Evolutionary conservation across 768 basidiomycete species (phyloP), one percentile per base, ranked within the genome.

Genomic region (Suillus decipiens): DNA sequence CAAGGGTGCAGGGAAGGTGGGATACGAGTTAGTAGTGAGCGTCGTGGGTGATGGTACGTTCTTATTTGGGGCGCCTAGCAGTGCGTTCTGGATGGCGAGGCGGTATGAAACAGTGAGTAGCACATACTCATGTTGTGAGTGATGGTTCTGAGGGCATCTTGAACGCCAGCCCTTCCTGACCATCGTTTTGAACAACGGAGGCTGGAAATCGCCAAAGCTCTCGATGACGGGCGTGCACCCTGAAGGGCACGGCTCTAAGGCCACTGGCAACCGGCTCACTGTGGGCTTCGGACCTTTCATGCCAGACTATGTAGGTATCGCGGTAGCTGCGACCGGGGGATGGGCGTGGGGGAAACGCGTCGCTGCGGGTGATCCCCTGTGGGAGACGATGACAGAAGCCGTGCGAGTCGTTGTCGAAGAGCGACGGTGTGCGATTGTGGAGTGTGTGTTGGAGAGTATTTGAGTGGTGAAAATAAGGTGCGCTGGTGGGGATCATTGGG

Each of bases 1-100:
- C 45, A 71, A 68, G 37, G 66, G 59, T 7, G 65, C 72, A 15
- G 53, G 60, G 12, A 63, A 65, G 4, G 71, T 73, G 9, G 73
- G 69, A 3, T 78, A 81, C 55, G 86, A 90, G n/a, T 71, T 91
- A 47, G 77, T 86, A 9, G 80, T 83, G 1, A 78, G 77, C 1
- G 76, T 92, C 31, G 86, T 90, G 3, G 90, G 90, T 0, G 90
- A 92, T 68, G 90, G 90, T 0, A 84, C 83, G 7, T 92, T 80
- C 67, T 68, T 90, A 70, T 91, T 90, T 67, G 81, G 86, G 0
- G 84, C 87, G 0, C 90, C 89, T 0, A 80, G 82, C 37, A 82
- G 87, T 0, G 84, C 83, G 1, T 91, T 82, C 72, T 91, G 90
- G 90, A 89, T 90, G 73, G 88, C 90, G 1, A 80, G 83, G 67